Conservation (phyloP, 257 asterid species). For the Solanum gracilifrons region DNA sequence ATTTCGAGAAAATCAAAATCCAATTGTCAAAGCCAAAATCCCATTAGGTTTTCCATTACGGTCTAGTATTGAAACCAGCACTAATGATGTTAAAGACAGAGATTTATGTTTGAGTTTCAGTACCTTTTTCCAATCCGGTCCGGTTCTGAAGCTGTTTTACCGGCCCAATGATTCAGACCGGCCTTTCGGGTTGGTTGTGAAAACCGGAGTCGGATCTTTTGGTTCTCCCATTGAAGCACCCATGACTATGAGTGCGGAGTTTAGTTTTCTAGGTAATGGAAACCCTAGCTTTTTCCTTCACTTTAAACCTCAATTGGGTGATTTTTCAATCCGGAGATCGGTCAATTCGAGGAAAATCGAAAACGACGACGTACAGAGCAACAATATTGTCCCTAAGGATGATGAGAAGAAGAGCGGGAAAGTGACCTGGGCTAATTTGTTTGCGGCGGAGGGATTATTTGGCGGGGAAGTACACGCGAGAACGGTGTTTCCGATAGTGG, state of each 20-base stretch:
- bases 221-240: neutral
- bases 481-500: neutral
- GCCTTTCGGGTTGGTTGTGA: neutral
- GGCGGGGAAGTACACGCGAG: neutral
- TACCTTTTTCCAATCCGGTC: neutral
- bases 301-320: neutral
- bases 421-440: neutral
- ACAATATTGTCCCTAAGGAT: neutral
- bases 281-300: neutral
- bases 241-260: neutral
- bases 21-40: neutral
- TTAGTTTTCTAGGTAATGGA: neutral
- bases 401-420: neutral
- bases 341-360: neutral
- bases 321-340: neutral
- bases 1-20: constrained; percentile 3
- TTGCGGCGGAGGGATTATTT: neutral
- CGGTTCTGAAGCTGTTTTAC: neutral
- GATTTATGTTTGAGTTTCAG: neutral
- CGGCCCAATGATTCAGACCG: neutral
- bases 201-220: neutral
- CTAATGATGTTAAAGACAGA: neutral
- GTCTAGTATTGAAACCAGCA: neutral
- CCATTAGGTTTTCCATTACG: neutral
- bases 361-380: neutral